Conservation (phyloP, 768 basidiomycete genomes). For the Mycena galericulata region DNA sequence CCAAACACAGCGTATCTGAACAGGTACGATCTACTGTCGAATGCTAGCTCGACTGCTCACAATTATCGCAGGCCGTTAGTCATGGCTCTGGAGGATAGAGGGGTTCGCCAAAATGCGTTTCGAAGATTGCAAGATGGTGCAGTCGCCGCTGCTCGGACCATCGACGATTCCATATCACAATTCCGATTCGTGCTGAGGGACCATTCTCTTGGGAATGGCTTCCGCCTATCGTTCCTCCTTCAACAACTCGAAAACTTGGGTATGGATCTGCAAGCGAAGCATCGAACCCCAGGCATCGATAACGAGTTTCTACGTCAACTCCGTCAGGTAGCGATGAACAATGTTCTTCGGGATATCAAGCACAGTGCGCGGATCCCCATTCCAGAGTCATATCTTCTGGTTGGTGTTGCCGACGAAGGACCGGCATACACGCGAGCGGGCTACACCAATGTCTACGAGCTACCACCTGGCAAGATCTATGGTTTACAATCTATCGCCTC, state of each 20-base stretch:
- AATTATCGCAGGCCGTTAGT: slow-evolving; percentile 67
- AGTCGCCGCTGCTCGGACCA: slow-evolving; percentile 67
- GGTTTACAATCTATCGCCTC: slow-evolving; percentile 54
- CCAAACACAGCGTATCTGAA: slow-evolving; percentile 80
- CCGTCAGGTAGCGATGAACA: slow-evolving; percentile 71
- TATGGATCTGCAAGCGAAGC: slow-evolving; percentile 58
- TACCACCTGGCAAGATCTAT: slow-evolving; percentile 72
- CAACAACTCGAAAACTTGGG: slow-evolving; percentile 58
- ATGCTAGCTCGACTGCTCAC: neutral
- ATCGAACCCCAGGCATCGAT: slow-evolving; percentile 53
- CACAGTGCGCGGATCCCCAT: slow-evolving; percentile 81
- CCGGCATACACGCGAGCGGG: slow-evolving; percentile 68
- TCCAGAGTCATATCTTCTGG: slow-evolving; percentile 73
- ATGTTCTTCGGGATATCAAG: slow-evolving; percentile 80
- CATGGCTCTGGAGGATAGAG: slow-evolving; percentile 84
- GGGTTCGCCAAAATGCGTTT: slow-evolving; percentile 70
- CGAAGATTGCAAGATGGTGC: slow-evolving; percentile 70
- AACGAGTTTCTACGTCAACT: slow-evolving; percentile 69
- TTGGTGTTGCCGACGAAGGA: slow-evolving; percentile 89
- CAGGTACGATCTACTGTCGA: slow-evolving; percentile 55
- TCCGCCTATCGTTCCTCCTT: slow-evolving; percentile 64
- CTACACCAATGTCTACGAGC: slow-evolving; percentile 61
- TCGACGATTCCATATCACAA: slow-evolving; percentile 65
- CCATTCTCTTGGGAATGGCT: slow-evolving; percentile 60
- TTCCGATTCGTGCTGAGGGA: slow-evolving; percentile 62